Evolutionary conservation across 2,329 filamentous ascomycete species (phyloP), one percentile per base, ranked within the genome.

Genomic region (Xylariaceae sp.): DNA sequence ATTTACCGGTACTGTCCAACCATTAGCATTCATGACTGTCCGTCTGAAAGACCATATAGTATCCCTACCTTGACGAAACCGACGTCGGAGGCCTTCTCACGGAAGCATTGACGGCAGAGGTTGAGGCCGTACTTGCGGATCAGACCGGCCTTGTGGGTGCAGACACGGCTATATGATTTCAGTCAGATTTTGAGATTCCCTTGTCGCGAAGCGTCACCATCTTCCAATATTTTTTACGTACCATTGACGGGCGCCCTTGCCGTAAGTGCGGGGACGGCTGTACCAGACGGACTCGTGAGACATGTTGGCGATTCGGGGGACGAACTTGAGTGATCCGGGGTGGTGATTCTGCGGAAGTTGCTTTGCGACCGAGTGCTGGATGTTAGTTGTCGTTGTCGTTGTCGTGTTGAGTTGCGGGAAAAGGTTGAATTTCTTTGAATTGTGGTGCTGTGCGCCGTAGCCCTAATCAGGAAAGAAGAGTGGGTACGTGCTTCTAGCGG

Each of bases 71-170:
- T 63, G 58, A 63, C 31, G 55, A 63, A 63, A 17, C 61, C 61
- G 37, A 63, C 33, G 16, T 53, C 34, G 40, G 39, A 9, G 37
- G 55, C 50, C 55, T 63, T 52, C 61, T 63, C 61, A 33, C 61
- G 57, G 60, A 65, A 90, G 84, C 87, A 90, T 78, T 90, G 87
- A 85, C 87, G 86, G 86, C 87, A 90, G 76, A 90, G 86, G 82
- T 96, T 92, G 73, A 97, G 87, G 77, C 95, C 94, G 85, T 99
- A 99, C 86, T 99, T 99, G 86, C 95, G 93, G 88, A 99, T 96
- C 72, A 99, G 88, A 96, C 95, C 95, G 76, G 95, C 94, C 77
- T 87, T 88, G 90, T 99, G 94, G 77, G 92, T 92, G 91, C 84
- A 87, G 75, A 86, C 82, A 66, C 84, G 84, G 84, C 84, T 86